phyloP scores from a whole-genome alignment of 257 asterid genomes.

The Leonotis leonurus region DNA sequence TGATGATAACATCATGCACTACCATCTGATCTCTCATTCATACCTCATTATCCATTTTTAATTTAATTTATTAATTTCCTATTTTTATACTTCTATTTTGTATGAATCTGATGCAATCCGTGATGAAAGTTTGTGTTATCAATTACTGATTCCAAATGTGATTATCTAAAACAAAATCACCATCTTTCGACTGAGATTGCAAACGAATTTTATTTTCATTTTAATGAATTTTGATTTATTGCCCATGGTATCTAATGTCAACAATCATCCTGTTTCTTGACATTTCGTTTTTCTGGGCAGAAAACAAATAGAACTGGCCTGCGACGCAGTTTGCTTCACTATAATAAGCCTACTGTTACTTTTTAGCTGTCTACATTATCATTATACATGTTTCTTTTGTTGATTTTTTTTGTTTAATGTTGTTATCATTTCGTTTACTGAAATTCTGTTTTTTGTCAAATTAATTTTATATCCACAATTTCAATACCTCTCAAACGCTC shows the following conservation, averaged over 20 bases:
- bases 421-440: too few relatives aligned
- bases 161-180: conserved; percentile 46
- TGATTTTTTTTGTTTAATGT: neutral
- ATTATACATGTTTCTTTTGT: neutral
- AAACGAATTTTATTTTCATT: neutral
- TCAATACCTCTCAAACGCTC: too few relatives aligned
- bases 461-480: too few relatives aligned
- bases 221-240: neutral
- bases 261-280: conserved; percentile 32
- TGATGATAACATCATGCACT: conserved; percentile 78
- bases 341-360: conserved; percentile 44
- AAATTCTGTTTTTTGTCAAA: too few relatives aligned
- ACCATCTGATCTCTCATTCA: conserved; percentile 79
- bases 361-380: conserved; percentile 25
- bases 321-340: conserved; percentile 61
- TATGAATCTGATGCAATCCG: conserved; percentile 16
- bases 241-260: conserved; percentile 59
- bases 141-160: conserved; percentile 33
- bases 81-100: neutral
- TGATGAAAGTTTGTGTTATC: conserved; percentile 27
- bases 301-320: conserved; percentile 39
- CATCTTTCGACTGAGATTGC: conserved; percentile 92
- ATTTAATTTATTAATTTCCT: neutral
- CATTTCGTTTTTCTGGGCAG: conserved; percentile 55
- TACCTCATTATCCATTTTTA: neutral